Evolutionary conservation across 2,329 filamentous ascomycete species (phyloP), one percentile per base, ranked within the genome.

Genomic region (Sclerotinia borealis): DNA sequence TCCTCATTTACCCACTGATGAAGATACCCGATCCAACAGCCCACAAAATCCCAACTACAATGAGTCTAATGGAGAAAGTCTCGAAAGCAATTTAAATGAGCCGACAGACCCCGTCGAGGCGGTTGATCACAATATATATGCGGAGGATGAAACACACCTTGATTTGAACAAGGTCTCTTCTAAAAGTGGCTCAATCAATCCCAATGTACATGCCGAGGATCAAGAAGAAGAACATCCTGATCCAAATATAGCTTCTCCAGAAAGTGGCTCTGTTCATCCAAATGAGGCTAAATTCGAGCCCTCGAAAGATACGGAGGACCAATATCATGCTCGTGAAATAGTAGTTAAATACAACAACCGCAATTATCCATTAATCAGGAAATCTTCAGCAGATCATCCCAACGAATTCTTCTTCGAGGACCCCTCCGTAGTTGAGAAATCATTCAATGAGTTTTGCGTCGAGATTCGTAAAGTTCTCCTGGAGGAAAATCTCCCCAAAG

Each of bases 401-500:
- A 79, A 83, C 66, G 79, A 79, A 1, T 86, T 79, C 66, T 83
- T 88, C 49, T 76, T 88, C 27, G 78, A 81, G 67, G 81, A 88
- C 68, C 78, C 81, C 66, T 77, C 77, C 36, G 73, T 87, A 47
- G 79, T 80, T n/a, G 78, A 80, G 66, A 77, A 80, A 54, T 78
- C 77, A 55, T 74, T 89, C 34, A 76, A 76, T 60, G 78, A 81
- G 60, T 76, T 90, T n/a, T 80, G 90, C 64, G 74, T 76, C 68
- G 79, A 80, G 65, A 83, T 83, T 72, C 79, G 84, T 69, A 71
- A 76, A 61, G 77, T 86, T 43, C 79, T 87, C 65, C 78, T 78
- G 64, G 80, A 64, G 45, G 56, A 83, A 19, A 80, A 81, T 68
- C 76, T 89, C 50, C 76, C 77, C 37, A 78, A 82, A 59, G 81